Evolutionary conservation across 192 early-diverging fungal species (phyloP).

Genomic region (Backusella australiensis): DNA sequence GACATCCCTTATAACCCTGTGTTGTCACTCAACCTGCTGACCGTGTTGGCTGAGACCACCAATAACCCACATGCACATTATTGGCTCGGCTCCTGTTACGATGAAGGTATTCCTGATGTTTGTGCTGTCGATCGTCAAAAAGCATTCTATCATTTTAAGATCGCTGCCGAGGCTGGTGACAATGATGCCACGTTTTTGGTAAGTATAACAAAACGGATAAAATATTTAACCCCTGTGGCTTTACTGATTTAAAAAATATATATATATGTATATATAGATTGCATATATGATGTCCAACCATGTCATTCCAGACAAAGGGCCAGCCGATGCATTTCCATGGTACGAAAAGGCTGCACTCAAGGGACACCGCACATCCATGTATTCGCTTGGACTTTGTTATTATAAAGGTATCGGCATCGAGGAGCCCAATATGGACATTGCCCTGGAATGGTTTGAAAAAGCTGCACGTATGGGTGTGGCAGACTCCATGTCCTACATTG

Average conservation of each 20-base stretch:
- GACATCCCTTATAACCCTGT: conserved; percentile 18
- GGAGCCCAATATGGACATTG: conserved; percentile 17
- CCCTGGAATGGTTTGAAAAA: conserved; percentile 31
- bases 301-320: conserved; percentile 24
- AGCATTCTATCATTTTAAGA: conserved; percentile 32
- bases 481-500: conserved; percentile 25
- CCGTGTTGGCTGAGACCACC: neutral
- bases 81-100: conserved; percentile 36
- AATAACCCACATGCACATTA: conserved; percentile 26
- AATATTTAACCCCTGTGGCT: neutral
- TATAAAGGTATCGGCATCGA: conserved; percentile 29
- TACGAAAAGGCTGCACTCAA: conserved; percentile 32
- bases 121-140: conserved; percentile 21
- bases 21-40: conserved; percentile 17
- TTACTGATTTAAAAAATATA: neutral
- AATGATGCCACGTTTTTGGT: conserved; percentile 31
- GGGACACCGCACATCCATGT: conserved; percentile 29
- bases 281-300: conserved; percentile 38
- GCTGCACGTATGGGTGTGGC: conserved; percentile 22
- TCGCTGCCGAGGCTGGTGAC: conserved; percentile 29
- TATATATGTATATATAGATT: conserved; percentile 13
- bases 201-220: neutral
- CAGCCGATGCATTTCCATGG: conserved; percentile 39
- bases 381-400: conserved; percentile 33
- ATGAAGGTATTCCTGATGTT: conserved; percentile 30